phyloP scores from a whole-genome alignment of 2,329 filamentous ascomycete genomes.

The Aspergillus ustus region DNA sequence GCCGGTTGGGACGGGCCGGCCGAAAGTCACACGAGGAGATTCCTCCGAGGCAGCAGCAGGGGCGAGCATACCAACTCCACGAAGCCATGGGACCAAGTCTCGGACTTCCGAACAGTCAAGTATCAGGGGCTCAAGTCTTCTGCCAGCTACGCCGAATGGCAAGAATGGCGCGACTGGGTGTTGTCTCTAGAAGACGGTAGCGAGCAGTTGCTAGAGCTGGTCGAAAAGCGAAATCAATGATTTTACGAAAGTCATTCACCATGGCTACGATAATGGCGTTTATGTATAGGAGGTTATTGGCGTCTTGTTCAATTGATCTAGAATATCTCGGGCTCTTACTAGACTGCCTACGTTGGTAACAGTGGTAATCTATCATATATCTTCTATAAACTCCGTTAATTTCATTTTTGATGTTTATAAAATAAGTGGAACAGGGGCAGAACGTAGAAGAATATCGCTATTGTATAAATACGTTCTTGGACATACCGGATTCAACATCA shows the following conservation, averaged over 20 bases:
- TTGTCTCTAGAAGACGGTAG: conserved; percentile 36
- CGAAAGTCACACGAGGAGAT: conserved; percentile 40
- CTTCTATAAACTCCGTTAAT: not conserved
- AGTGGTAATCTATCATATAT: not conserved
- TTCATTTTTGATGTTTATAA: not conserved
- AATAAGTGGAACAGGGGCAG: too few species aligned
- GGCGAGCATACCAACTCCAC: conserved; percentile 21
- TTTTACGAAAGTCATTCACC: conserved; percentile 66
- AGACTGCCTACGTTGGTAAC: not conserved
- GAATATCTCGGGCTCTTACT: conserved; percentile 1
- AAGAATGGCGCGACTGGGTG: conserved; percentile 78
- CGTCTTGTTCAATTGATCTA: not conserved
- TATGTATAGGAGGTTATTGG: not conserved
- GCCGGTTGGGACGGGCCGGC: conserved; percentile 79
- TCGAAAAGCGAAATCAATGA: conserved; percentile 34
- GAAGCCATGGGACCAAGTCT: conserved; percentile 72
- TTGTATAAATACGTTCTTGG: too few species aligned
- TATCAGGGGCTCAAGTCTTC: conserved; percentile 85
- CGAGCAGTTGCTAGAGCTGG: conserved; percentile 26
- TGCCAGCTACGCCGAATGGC: conserved; percentile 74
- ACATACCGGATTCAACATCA: too few species aligned
- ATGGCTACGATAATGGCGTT: conserved; percentile 52
- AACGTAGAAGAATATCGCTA: too few species aligned
- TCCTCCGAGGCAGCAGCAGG: conserved; percentile 47
- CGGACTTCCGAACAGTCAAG: conserved; percentile 73